Evolutionary conservation across 2,329 filamentous ascomycete species (phyloP), one percentile per base, ranked within the genome.

Genomic region (Clarireedia homoeocarpa): DNA sequence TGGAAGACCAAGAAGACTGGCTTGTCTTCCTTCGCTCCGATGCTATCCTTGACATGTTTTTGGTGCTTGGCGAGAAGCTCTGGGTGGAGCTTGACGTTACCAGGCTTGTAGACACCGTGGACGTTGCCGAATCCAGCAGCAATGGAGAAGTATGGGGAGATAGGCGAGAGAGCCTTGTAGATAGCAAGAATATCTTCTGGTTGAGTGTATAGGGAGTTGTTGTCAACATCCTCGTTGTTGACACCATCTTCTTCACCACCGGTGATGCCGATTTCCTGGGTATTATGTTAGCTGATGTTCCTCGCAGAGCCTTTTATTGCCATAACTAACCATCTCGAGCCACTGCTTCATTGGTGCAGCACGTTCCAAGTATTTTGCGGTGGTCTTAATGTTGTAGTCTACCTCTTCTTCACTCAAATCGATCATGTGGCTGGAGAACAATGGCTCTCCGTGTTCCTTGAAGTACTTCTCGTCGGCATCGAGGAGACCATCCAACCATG

Each of bases 1-100:
- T 99, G 94, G 88, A 99, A 99, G 74, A 99, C 94, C 70, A 99
- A 90, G 85, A 91, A 97, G 71, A 97, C 89, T 66, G 94, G 94
- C 86, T 96, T 96, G 71, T 88, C 81, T 64, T 88, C 82, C 67
- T 81, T 77, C 68, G 82, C 76, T 65, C 75, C 74, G 63, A 86
- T 83, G 79, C 95, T 83, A 75, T 92, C 84, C 75, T 89, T 84
- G 74, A 96, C 89, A 75, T 88, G 90, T 63, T 80, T 81, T 80
- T 99, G 94, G 84, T 99, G 94, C 87, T 97, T 96, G 75, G 83
- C 82, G 68, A 99, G 88, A 52, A 99, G 86, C 77, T 95, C 89
- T 57, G 94, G 94, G 79, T 95, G 91, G 63, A 99, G 86, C 77
- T 89, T 89, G 76, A 97, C 94, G 76, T 97, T 97, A 68, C 91